Base-by-base conservation (phyloP, 208 protist genomes). In the Wallacemonas rigidus region DNA sequence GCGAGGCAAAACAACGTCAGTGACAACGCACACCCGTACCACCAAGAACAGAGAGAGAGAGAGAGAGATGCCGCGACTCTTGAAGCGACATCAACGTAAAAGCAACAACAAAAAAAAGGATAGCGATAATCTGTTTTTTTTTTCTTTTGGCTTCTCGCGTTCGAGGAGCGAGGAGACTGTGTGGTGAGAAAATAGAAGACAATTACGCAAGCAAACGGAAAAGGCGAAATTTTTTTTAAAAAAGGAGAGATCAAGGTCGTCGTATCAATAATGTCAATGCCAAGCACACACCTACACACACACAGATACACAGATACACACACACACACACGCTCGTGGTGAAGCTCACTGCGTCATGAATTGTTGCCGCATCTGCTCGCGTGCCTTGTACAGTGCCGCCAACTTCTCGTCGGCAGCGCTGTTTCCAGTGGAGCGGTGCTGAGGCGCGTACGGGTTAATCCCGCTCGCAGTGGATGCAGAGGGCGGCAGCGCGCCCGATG, bases 401-500 rank as follows among this genome's bases (percentile, higher is more conserved):
- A 95, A 80, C 70, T 94, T 82, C 50, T 83, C 87, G 69, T 95
- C 91, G 1, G 91, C 91, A 0, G 81, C 85, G 6, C 75, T 68
- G 71, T 94, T 90, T 15, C 91, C 91, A 1, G 91, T 95, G 5
- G 88, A 92, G 12, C 77, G 90, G 39, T 90, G 79, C 57, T 79
- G 69, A 7, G 88, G 74, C 47, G 85, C 82, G 56, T 85, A 93
- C 26, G 83, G 88, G 68, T 93, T 93, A 39, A 51, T 82, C 9
- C 14, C 38, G 17, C 36, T 6, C 26, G 54, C 17, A 6, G 39
- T 36, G 35, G 39, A 5, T n/a, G 54, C 15, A 38, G 56, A 3
- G 8, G 56, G 15, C 36, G 15, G 6, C 7, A 12, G 15, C 36
- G 45, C 5, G 43, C 48, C 6, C 15, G 69, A 5, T 14, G 36